Base-by-base conservation (phyloP, 129 eudicot genomes). In the Chrysanthemum seticuspe region DNA sequence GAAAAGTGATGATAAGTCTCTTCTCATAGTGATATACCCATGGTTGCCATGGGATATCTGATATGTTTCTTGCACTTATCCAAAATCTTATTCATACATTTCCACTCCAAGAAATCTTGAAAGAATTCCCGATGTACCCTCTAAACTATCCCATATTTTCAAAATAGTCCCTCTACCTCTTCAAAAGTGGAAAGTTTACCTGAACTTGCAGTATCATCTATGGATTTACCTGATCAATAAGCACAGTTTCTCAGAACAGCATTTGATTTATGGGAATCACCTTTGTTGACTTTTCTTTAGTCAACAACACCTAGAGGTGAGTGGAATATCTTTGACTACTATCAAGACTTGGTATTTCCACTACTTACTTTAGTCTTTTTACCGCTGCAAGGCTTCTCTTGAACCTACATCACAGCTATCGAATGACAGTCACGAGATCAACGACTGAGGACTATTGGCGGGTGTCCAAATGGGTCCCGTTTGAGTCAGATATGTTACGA, bases 11-110 rank as follows among this genome's bases (percentile, higher is more conserved):
- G 66, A 45, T 13, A 23, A 61, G 70, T 1, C 25, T 52, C 92
- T 91, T 47, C 89, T 86, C 63, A 75, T 91, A 65, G 97, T 85
- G 21, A 83, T 91, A 92, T 88, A 88, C 74, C 96, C 97, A 80
- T 91, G 96, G 97, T 84, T 80, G 97, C 97, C 59, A 88, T 85
- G 72, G 97, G 97, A 49, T 96, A 91, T 76, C 79, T 88, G n/a
- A 80, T 81, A 56, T 96, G 96, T 5, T 91, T 86, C 73, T 73
- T 83, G 29, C 81, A 76, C 40, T 84, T 91, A 6, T 84, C 91
- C 65, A 77, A 78, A 62, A 25, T 55, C 74, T 75, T 91, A 66
- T 67, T 84, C 88, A 18, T 91, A 74, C 68, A 66, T 91, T 27
- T 86, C 97, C 49, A 86, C 96, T 57, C 96, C 97, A 56, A 83